phyloP scores from a whole-genome alignment of 2,329 filamentous ascomycete species.

The Botrytis byssoidea region DNA sequence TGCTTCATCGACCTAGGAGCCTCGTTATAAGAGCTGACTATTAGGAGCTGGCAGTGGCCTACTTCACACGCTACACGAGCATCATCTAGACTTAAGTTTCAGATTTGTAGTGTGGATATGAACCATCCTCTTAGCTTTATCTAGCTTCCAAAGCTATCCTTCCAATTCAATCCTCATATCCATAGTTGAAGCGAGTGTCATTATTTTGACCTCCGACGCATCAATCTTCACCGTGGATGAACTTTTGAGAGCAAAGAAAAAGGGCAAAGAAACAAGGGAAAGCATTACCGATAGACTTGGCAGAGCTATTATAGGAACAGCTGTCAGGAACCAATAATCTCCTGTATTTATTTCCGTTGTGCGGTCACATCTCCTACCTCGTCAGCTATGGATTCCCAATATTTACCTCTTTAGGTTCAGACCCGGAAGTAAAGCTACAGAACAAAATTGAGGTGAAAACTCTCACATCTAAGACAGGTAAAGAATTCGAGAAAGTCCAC shows the following conservation, averaged over 20 bases:
- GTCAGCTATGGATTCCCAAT: not conserved
- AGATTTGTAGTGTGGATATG: not conserved
- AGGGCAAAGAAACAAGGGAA: fast-evolving
- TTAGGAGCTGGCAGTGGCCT: not conserved
- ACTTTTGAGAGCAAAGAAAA: not conserved
- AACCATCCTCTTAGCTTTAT: not conserved
- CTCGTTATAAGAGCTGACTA: no score
- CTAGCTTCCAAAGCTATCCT: fast-evolving
- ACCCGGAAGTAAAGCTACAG: not conserved
- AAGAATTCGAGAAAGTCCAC: not conserved
- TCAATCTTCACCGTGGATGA: not conserved
- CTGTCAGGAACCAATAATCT: not conserved
- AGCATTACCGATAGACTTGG: fast-evolving
- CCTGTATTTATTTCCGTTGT: not conserved
- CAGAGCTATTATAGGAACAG: fast-evolving
- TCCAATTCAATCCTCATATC: not conserved
- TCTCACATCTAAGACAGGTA: not conserved
- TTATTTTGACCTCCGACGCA: not conserved
- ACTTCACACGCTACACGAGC: not conserved
- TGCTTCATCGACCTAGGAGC: not conserved
- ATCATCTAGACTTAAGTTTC: not conserved
- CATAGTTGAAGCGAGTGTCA: not conserved
- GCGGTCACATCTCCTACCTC: not conserved
- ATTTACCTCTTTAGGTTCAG: no score
- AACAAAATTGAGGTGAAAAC: not conserved